Base-by-base conservation (phyloP, 1,284 basidiomycete species). In the Austroboletus novae-zelandiae region DNA sequence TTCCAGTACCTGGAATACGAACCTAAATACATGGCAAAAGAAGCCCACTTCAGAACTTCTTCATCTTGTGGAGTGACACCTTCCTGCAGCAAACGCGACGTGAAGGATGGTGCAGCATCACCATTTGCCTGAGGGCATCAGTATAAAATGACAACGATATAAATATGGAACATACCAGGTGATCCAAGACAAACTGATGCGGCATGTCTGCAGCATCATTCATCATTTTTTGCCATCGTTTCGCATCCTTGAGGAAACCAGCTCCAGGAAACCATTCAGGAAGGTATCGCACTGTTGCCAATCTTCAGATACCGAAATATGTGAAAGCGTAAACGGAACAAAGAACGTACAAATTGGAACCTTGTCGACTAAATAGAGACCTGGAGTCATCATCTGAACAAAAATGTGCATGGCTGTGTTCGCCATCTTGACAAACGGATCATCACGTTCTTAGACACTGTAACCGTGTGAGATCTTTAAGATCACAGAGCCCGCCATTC, bases 241-340 rank as follows among this genome's bases (percentile, higher is more conserved):
- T 57, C 0, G 74, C 74, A 4, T 64, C 66, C 25, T 64, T 60
- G 56, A 74, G 67, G 58, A 79, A 79, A 1, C 69, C 65, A 30
- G 70, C 65, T 1, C 77, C 77, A 25, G 79, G 27, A 29, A 29
- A 29, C 27, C 77, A 79, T 45, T 72, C 69, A 0, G 77, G 78
- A 8, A 78, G 46, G 40, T 68, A 52, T 47, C 62, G 66, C 50
- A 80, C 68, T 70, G 40, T 17, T 1, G 3, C 27, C 27, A 29
- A 29, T 29, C 27, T 29, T 29, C 9, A 29, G 27, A 29, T 29
- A 29, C 27, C 27, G 1, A n/a, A n/a, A n/a, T n/a, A n/a, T n/a
- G n/a, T n/a, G n/a, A n/a, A n/a, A 4, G 36, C 7, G 34, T 9
- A 29, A 10, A 29, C 27, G 27, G 27, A 29, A 29, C 27, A 70